Evolutionary conservation across 495 filamentous ascomycete genomes (phyloP).

Genomic region (Clohesyomyces aquaticus): DNA sequence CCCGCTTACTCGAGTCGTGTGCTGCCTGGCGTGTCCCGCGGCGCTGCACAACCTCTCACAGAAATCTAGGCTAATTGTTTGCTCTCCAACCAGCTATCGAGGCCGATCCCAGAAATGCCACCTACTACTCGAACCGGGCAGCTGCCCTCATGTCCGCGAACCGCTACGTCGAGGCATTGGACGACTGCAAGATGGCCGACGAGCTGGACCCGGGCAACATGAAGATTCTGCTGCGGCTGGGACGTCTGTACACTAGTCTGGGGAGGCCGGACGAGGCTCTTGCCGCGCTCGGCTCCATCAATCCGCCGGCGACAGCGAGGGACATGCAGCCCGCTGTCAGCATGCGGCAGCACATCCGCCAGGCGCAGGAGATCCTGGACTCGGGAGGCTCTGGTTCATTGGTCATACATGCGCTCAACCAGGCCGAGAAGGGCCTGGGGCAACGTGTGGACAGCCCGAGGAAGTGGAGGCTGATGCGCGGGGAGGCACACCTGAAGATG

Average conservation of each 20-base stretch:
- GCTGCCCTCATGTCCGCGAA: conserved; percentile 88
- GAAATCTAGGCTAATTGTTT: conserved; percentile 18
- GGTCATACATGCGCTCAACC: conserved; percentile 87
- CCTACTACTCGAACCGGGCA: conserved; percentile 93
- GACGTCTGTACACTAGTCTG: conserved; percentile 82
- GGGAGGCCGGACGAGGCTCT: conserved; percentile 86
- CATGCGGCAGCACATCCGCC: conserved; percentile 80
- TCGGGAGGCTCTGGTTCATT: conserved; percentile 80
- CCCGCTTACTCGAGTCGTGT: conserved; percentile 16
- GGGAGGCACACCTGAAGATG: conserved; percentile 95
- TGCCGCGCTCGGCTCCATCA: conserved; percentile 71
- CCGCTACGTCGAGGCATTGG: conserved; percentile 75
- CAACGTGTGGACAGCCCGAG: conserved; percentile 73
- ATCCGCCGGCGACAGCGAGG: conserved; percentile 76
- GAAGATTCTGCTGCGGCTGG: conserved; percentile 86
- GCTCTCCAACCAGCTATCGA: conserved; percentile 68
- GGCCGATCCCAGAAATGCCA: conserved; percentile 73
- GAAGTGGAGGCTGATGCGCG: conserved; percentile 91
- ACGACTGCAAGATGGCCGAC: conserved; percentile 78
- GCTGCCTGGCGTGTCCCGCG: conserved; percentile 19
- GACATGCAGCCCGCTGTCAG: conserved; percentile 77
- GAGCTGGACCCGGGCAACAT: conserved; percentile 79
- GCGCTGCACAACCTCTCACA: conserved; percentile 1
- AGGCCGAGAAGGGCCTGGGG: conserved; percentile 80
- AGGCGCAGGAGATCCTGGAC: conserved; percentile 75